Evolutionary conservation across 805 yeast genomes (phyloP).

Genomic region (Hanseniaspora occidentalis): DNA sequence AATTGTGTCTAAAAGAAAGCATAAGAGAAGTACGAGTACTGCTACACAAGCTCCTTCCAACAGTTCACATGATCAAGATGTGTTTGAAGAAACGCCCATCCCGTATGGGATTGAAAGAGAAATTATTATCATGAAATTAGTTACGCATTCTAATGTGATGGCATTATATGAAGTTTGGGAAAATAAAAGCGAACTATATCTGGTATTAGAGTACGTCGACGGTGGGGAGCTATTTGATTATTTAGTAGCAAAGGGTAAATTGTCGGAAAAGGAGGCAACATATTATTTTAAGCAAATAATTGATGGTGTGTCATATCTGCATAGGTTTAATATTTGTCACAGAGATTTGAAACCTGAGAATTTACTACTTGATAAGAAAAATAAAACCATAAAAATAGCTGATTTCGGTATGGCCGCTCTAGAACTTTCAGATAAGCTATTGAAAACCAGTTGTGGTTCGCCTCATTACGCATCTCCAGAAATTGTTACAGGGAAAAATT

Average conservation of each 20-base stretch:
- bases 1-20: conserved; percentile 51
- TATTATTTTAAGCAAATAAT: conserved; percentile 67
- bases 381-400: conserved; percentile 62
- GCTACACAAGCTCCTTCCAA: conserved; percentile 8
- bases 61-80: conserved; percentile 17
- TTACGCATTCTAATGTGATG: conserved; percentile 89
- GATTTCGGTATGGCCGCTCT: conserved; percentile 88
- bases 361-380: conserved; percentile 47
- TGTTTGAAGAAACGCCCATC: conserved; percentile 43
- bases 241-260: conserved; percentile 45
- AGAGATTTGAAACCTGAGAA: conserved; percentile 79
- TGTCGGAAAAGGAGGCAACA: conserved; percentile 63
- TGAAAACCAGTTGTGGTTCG: conserved; percentile 77
- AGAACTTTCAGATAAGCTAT: conserved; percentile 53
- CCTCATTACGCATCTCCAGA: conserved; percentile 88
- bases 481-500: conserved; percentile 63
- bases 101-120: conserved; percentile 97
- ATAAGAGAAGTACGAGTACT: conserved; percentile 10
- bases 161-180: conserved; percentile 97
- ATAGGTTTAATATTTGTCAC: conserved; percentile 69
- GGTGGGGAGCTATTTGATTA: conserved; percentile 81
- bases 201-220: conserved; percentile 72
- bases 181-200: conserved; percentile 74
- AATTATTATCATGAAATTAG: conserved; percentile 90
- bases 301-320: conserved; percentile 70